phyloP scores from a whole-genome alignment of 257 asterid genomes.

The Nicotiana paniculata region DNA sequence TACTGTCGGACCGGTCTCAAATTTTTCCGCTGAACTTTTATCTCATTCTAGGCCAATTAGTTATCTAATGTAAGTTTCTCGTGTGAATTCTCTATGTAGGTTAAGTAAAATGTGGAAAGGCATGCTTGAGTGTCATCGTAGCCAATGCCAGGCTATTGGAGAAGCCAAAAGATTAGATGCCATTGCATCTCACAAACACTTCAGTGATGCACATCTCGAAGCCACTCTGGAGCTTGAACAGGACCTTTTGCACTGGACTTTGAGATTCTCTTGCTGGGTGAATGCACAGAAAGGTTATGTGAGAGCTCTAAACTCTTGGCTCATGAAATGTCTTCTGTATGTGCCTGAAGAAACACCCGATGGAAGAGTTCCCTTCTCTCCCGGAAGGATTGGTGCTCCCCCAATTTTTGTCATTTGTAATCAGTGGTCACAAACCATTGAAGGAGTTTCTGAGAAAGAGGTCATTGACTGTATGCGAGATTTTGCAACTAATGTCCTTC shows the following conservation, averaged over 20 bases:
- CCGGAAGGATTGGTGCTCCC: slow-evolving; percentile 92
- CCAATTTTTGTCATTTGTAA: slow-evolving; percentile 70
- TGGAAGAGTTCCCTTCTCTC: slow-evolving; percentile 84
- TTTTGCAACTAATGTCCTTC: slow-evolving; percentile 59
- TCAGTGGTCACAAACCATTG: slow-evolving; percentile 85
- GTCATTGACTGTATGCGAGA: slow-evolving; percentile 72
- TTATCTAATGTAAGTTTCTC: not conserved
- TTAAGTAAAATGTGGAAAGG: slow-evolving; percentile 84
- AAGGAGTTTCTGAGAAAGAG: slow-evolving; percentile 71
- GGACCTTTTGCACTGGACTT: slow-evolving; percentile 74
- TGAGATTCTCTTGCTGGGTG: slow-evolving; percentile 76
- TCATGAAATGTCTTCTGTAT: slow-evolving; percentile 79
- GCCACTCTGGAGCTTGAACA: slow-evolving; percentile 80
- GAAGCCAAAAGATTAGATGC: slow-evolving; percentile 77
- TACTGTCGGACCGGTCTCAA: not conserved
- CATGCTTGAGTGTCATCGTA: slow-evolving; percentile 88
- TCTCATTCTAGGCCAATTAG: not conserved
- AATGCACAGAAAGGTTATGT: slow-evolving; percentile 70
- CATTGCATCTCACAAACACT: slow-evolving; percentile 59
- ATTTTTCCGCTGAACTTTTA: not conserved
- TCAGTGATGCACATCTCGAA: slow-evolving; percentile 67
- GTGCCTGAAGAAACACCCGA: slow-evolving; percentile 94
- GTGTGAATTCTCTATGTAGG: slow-evolving; percentile 28
- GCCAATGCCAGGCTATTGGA: slow-evolving; percentile 72
- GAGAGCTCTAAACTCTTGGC: slow-evolving; percentile 75